These are phyloP conservation scores for Alectoria sarmentosa DNA, from an alignment of 495 filamentous ascomycete species.

Conservation along the genomic window DNA sequence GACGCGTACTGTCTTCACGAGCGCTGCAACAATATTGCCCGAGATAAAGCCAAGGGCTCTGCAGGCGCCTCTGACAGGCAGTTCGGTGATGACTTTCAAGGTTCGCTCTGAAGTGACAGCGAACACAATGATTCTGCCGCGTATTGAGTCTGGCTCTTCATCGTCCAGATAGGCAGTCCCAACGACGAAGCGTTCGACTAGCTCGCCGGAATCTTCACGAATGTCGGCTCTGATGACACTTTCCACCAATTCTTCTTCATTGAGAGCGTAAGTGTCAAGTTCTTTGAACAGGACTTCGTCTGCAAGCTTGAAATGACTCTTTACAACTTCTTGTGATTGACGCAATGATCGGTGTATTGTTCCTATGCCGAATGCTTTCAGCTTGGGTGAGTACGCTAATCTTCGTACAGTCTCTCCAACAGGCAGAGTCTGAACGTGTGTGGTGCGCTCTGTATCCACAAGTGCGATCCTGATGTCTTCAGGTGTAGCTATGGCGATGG, in stretches of 20 bases:
- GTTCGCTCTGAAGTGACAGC: constrained; percentile 68
- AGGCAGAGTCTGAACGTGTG: constrained; percentile 71
- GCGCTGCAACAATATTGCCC: constrained; percentile 73
- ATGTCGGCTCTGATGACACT: constrained; percentile 74
- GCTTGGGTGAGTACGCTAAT: constrained; percentile 72
- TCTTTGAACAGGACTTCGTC: constrained; percentile 53
- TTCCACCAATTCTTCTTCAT: constrained; percentile 72
- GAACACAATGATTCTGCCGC: constrained; percentile 77
- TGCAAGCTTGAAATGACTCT: constrained; percentile 53
- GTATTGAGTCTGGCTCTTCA: constrained; percentile 41
- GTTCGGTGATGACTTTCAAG: constrained; percentile 58
- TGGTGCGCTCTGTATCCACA: constrained; percentile 78
- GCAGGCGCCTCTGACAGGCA: constrained; percentile 66
- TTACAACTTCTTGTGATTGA: constrained; percentile 50
- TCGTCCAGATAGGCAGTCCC: constrained; percentile 76
- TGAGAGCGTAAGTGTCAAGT: constrained; percentile 45
- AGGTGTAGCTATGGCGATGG: constrained; percentile 73
- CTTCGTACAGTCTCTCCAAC: constrained; percentile 80
- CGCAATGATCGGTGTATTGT: constrained; percentile 62
- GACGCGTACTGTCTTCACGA: constrained; percentile 70
- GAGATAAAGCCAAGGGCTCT: constrained; percentile 66
- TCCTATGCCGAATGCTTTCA: constrained; percentile 80
- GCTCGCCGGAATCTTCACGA: constrained; percentile 49
- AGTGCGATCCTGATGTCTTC: constrained; percentile 70
- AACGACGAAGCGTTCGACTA: constrained; percentile 74